Base-by-base conservation (phyloP, 129 eudicot species). In the Glebionis coronaria region DNA sequence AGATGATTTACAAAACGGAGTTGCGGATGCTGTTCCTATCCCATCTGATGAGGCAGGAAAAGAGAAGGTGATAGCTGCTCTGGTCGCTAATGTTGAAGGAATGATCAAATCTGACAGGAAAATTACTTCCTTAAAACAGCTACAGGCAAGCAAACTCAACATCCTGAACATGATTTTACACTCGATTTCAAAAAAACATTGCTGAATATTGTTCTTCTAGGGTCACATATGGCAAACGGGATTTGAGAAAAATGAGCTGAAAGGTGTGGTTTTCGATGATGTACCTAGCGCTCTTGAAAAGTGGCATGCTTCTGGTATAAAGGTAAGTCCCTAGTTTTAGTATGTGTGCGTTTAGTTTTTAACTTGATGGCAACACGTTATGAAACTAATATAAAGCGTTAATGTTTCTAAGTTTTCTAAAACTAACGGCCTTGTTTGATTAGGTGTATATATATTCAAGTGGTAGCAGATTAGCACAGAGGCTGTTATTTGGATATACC, bases 181-280 rank as follows among this genome's bases (percentile, higher is more conserved):
- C 25, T 45, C 11, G 13, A 23, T 60, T 25, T 67, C 25, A 23
- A 28, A 28, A 28, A 28, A 28, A 28, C 4, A 3, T 73, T 58
- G 55, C 65, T 73, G 49, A 77, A 71, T 73, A 25, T 53, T 58
- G 65, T 42, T 14, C 45, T 59, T 74, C 13, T 77, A 93, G 99
- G 99, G 99, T 61, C 99, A 93, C 79, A 89, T 93, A 63, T 93
- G 99, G 99, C 68, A 74, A 63, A 89, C 99, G 3, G 99, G 99
- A 57, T 93, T 86, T 63, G 80, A 86, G 81, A 82, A 81, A 57
- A 82, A 77, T 12, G 99, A 93, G 73, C 46, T 93, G 21, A 74
- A 93, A 73, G 88, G 82, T n/a, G 81, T 86, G 42, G 99, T 93
- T 44, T 93, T 77, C 61, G 97, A 89, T 75, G 99, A 93, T 81